Conservation (phyloP, 2,329 filamentous ascomycete genomes). For the Aulographum hederae region DNA sequence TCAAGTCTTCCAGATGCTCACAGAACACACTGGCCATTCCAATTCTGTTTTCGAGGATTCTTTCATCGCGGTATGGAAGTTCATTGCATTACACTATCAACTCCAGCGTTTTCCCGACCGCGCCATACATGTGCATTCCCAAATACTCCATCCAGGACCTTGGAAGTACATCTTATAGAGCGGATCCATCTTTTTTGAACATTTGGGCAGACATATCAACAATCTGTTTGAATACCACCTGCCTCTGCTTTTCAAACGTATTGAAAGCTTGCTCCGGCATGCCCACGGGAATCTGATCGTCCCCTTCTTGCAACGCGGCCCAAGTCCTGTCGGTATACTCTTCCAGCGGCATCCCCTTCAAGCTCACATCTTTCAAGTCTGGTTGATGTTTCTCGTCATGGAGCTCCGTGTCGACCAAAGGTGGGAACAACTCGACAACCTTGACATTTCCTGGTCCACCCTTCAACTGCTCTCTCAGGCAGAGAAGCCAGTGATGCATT, state of each 20-base stretch:
- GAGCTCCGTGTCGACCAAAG: conserved; percentile 37
- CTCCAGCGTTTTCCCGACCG: no score
- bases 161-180: no score
- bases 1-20: no score
- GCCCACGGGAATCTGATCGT: conserved; percentile 34
- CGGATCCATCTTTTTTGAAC: no score
- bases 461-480: conserved; percentile 30
- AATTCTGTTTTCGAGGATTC: no score
- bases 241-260: conserved; percentile 28
- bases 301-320: conserved; percentile 23
- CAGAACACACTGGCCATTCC: no score
- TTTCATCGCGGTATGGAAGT: no score
- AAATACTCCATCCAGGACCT: no score
- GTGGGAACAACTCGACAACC: conserved; percentile 36
- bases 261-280: conserved; percentile 22
- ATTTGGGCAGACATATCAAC: no score
- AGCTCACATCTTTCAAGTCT: conserved; percentile 28
- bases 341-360: conserved; percentile 34
- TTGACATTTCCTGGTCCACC: conserved; percentile 27
- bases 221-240: conserved; percentile 20
- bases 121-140: no score
- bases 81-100: no score
- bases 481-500: conserved; percentile 33
- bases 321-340: conserved; percentile 34
- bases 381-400: conserved; percentile 37